Percentiles rank a stretch among this genome's conserved stretches.
Conservation (phyloP, 345 rosid genomes). For the Salix viminalis region DNA sequence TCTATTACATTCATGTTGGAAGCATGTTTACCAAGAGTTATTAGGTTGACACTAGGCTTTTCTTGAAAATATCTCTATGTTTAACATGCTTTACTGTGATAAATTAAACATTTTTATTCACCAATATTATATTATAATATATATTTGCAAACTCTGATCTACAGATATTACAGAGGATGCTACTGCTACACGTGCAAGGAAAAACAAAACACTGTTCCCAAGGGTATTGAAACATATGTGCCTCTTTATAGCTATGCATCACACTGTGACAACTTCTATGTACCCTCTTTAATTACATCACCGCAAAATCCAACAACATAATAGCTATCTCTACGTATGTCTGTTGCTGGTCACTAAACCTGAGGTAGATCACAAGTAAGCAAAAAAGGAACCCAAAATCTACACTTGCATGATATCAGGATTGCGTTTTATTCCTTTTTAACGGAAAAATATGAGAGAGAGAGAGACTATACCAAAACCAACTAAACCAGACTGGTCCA, state of each 20-base stretch:
- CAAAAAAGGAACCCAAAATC: background rate
- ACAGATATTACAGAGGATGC: background rate
- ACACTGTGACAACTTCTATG: background rate
- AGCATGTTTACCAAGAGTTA: no score
- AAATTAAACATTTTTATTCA: no score
- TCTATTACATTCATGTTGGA: no score
- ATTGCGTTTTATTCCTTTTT: background rate
- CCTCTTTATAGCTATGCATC: background rate
- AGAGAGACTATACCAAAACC: background rate
- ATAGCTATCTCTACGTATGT: no score
- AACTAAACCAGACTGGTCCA: background rate
- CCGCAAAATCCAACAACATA: background rate
- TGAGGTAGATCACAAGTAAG: background rate
- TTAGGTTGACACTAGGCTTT: no score
- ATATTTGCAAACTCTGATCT: no score
- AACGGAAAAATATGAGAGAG: background rate
- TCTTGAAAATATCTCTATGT: no score
- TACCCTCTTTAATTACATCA: background rate
- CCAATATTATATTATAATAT: no score
- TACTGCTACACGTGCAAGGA: background rate
- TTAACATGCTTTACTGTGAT: no score
- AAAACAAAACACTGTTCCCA: background rate
- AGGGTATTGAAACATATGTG: background rate
- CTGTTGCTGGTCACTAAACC: background rate
- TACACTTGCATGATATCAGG: background rate